These are phyloP conservation scores for Candida dajiaensis DNA, from an alignment of 805 yeast species.

Conservation along the genomic window DNA sequence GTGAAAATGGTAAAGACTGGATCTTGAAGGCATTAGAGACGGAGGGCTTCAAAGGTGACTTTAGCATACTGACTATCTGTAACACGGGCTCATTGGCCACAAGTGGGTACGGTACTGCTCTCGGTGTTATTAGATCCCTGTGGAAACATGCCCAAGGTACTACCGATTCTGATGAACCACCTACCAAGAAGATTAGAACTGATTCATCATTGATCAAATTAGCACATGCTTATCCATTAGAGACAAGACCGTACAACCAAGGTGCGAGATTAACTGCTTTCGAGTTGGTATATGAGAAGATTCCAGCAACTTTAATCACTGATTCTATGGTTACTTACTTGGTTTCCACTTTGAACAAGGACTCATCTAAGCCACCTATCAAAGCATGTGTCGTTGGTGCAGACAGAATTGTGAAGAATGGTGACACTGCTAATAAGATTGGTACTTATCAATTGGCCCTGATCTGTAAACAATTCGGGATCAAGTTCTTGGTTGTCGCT, in stretches of 20 bases:
- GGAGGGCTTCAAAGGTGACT: constrained; percentile 53
- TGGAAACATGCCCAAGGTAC: constrained; percentile 34
- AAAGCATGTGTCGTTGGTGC: constrained; percentile 84
- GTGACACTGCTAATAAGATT: constrained; percentile 94
- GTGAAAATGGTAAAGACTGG: constrained; percentile 74
- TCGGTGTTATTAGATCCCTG: constrained; percentile 82
- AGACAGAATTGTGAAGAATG: constrained; percentile 87
- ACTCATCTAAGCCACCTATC: constrained; percentile 49
- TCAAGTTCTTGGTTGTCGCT: constrained; percentile 90
- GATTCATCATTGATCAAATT: constrained; percentile 38
- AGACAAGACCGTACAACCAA: constrained; percentile 95
- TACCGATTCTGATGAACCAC: constrained; percentile 16
- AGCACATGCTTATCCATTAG: constrained; percentile 77
- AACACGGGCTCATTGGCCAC: constrained; percentile 97
- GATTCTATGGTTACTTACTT: constrained; percentile 89
- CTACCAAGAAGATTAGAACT: constrained; percentile 22
- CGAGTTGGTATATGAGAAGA: constrained; percentile 77
- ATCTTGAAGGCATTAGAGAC: constrained; percentile 39
- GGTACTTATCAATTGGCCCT: constrained; percentile 90
- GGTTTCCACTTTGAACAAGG: constrained; percentile 36
- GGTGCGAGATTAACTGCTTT: constrained; percentile 92
- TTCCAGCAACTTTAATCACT: constrained; percentile 84
- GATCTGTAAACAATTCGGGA: constrained; percentile 55
- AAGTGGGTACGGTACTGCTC: constrained; percentile 95
- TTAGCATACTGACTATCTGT: constrained; percentile 86